Conservation (phyloP, 192 early-diverging fungal genomes). For the Coemansia sp. region DNA sequence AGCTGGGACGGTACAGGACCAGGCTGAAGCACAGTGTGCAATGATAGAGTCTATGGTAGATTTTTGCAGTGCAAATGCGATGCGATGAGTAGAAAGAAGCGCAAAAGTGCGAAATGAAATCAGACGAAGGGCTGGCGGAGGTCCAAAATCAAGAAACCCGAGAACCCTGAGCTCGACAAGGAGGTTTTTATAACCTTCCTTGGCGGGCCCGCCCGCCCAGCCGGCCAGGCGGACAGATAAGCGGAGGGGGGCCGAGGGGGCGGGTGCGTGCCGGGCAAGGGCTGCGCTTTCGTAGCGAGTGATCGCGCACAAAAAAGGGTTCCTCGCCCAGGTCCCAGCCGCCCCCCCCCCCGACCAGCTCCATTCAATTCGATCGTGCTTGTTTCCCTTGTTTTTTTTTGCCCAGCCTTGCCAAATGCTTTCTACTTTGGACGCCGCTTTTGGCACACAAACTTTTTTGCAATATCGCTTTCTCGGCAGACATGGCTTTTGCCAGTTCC, state of each 20-base stretch:
- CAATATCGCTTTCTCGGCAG: not conserved
- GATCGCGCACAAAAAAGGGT: slow-evolving; percentile 13
- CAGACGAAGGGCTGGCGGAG: not conserved
- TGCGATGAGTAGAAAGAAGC: slow-evolving; percentile 13
- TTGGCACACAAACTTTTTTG: not conserved
- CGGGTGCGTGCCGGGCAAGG: slow-evolving; percentile 4
- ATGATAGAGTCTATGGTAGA: not conserved
- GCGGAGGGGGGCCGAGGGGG: slow-evolving; percentile 4
- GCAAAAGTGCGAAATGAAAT: slow-evolving; percentile 2
- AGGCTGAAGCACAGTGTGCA: not conserved
- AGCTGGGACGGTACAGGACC: too few relatives aligned
- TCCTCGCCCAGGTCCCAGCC: slow-evolving; percentile 8
- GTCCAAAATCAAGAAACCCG: slow-evolving; percentile 11
- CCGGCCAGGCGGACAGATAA: slow-evolving; percentile 3
- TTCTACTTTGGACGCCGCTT: slow-evolving; percentile 3
- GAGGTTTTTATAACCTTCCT: slow-evolving; percentile 4
- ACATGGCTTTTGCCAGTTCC: not conserved
- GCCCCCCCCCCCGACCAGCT: slow-evolving; percentile 3
- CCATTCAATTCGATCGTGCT: not conserved
- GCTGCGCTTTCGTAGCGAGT: slow-evolving; percentile 5
- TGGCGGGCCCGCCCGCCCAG: slow-evolving; percentile 2
- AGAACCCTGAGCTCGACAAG: slow-evolving; percentile 5
- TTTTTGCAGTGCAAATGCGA: slow-evolving; percentile 1
- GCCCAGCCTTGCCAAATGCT: not conserved
- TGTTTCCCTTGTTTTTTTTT: not conserved